Evolutionary conservation across 495 filamentous ascomycete genomes (phyloP).

Genomic region (Glarea lozoyensis): DNA sequence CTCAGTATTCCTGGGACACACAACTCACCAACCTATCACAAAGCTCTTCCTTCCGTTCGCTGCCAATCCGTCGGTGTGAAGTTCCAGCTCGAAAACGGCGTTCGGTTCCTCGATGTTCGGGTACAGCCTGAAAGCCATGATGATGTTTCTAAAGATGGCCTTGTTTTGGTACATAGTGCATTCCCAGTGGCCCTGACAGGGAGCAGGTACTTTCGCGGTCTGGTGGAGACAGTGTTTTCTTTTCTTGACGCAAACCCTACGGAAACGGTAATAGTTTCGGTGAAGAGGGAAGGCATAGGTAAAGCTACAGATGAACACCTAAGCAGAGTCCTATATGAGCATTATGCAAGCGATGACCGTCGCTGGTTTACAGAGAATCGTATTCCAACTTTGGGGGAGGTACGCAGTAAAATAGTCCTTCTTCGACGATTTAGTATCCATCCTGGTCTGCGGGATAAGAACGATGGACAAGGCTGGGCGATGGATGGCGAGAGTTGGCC

Average conservation of each 20-base stretch:
- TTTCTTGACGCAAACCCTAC: slow-evolving; percentile 73
- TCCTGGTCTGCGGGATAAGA: slow-evolving; percentile 47
- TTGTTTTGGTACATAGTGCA: slow-evolving; percentile 58
- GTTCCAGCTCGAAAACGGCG: slow-evolving; percentile 78
- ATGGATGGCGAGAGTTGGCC: slow-evolving; percentile 81
- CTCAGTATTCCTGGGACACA: slow-evolving; percentile 94
- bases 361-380: slow-evolving; percentile 72
- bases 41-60: slow-evolving; percentile 82
- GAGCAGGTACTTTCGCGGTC: slow-evolving; percentile 53
- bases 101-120: slow-evolving; percentile 91
- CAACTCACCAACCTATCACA: slow-evolving; percentile 78
- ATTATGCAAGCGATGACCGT: slow-evolving; percentile 54
- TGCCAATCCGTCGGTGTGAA: slow-evolving; percentile 76
- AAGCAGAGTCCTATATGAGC: slow-evolving; percentile 55
- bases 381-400: slow-evolving; percentile 70
- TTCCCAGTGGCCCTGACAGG: slow-evolving; percentile 69
- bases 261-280: slow-evolving; percentile 75
- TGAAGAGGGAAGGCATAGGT: slow-evolving; percentile 87
- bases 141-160: slow-evolving; percentile 20
- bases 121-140: slow-evolving; percentile 31
- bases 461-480: slow-evolving; percentile 61
- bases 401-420: slow-evolving; percentile 75
- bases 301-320: slow-evolving; percentile 73
- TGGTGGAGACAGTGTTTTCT: slow-evolving; percentile 57
- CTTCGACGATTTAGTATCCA: slow-evolving; percentile 69